These are phyloP conservation scores for Solanum bukasovii DNA, from an alignment of 257 asterid genomes.

Conservation along the genomic window DNA sequence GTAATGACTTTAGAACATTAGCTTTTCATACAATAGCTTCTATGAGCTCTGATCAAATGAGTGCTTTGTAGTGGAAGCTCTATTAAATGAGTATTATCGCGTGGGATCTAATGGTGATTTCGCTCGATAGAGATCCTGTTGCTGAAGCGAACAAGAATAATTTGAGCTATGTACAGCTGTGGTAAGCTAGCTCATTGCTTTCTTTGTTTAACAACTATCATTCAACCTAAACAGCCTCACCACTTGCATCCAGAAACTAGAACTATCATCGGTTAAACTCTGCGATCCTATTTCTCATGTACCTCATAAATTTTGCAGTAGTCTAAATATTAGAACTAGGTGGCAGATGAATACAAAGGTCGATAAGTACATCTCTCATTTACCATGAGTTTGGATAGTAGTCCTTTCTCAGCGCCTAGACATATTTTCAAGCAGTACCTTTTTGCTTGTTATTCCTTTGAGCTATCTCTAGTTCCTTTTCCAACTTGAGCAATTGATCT, in stretches of 20 bases:
- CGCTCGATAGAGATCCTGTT: background rate
- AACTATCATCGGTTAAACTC: background rate
- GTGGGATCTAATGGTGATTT: background rate
- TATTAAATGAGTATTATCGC: background rate
- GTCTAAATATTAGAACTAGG: background rate
- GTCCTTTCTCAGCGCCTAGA: background rate
- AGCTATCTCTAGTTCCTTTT: background rate
- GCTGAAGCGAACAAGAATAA: background rate
- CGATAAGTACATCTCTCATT: background rate
- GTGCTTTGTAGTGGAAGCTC: background rate
- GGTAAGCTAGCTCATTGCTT: background rate
- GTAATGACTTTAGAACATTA: background rate
- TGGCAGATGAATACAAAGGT: background rate
- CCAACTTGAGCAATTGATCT: background rate
- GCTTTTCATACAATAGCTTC: background rate
- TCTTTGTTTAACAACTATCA: background rate
- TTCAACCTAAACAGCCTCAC: background rate
- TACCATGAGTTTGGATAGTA: background rate
- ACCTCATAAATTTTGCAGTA: background rate
- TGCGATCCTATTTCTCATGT: background rate
- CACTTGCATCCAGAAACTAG: background rate
- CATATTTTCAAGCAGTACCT: background rate
- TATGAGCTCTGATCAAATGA: background rate
- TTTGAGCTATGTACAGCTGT: background rate
- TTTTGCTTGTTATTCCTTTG: background rate